A percentile compares a stretch with the other conserved stretches of the same genome.
phyloP scores from a whole-genome alignment of 2,329 filamentous ascomycete species.

The Verticillium nonalfalfae region DNA sequence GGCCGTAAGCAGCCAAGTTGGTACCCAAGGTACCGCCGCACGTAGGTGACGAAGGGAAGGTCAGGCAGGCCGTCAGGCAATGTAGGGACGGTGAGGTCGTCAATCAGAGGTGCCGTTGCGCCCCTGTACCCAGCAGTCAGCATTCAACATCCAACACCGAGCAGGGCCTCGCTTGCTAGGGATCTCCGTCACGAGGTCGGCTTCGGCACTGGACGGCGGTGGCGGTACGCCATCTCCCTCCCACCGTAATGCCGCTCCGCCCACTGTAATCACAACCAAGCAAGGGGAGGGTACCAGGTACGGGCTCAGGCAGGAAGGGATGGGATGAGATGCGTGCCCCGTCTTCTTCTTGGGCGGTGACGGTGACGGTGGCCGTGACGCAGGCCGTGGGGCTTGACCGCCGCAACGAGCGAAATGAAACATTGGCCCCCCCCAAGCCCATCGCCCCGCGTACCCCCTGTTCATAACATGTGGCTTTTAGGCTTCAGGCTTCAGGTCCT shows the following conservation, averaged over 20 bases:
- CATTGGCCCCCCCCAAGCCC: conserved; percentile 2
- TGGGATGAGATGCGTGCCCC: not conserved
- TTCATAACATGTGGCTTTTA: not conserved
- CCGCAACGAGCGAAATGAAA: conserved; percentile 13
- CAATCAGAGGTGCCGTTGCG: too few species aligned
- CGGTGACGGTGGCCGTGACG: conserved; percentile 8
- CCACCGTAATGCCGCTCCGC: not conserved
- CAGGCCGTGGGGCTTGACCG: conserved; percentile 12
- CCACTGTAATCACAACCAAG: not conserved
- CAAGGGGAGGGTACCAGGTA: too few species aligned
- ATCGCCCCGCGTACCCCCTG: not conserved
- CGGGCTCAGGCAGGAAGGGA: too few species aligned
- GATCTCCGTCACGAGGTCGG: not conserved
- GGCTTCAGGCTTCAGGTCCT: not conserved
- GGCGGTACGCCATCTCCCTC: not conserved
- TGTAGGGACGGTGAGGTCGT: too few species aligned
- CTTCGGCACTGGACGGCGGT: not conserved
- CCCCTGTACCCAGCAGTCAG: too few species aligned
- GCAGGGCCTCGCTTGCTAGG: too few species aligned
- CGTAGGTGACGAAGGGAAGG: too few species aligned
- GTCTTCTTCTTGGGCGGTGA: conserved; percentile 7
- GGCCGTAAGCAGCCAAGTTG: too few species aligned
- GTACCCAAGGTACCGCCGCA: too few species aligned
- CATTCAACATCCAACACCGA: too few species aligned
- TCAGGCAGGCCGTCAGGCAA: too few species aligned